These are phyloP conservation scores for Diatrype stigma DNA, from an alignment of 2,329 filamentous ascomycete species.

Conservation along the genomic window DNA sequence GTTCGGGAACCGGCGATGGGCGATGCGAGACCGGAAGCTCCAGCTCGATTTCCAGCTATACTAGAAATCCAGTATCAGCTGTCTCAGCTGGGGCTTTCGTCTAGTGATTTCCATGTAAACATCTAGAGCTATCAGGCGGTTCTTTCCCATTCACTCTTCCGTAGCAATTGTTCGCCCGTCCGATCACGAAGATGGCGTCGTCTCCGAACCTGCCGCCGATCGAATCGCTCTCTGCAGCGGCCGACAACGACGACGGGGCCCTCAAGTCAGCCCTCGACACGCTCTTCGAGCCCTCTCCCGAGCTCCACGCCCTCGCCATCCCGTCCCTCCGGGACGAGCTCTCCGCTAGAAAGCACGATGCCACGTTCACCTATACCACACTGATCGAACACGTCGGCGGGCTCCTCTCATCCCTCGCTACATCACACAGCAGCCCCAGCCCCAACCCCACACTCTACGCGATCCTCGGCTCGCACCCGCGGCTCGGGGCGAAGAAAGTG, in stretches of 20 bases:
- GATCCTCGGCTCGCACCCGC: constrained; percentile 77
- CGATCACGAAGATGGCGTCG: constrained; percentile 1
- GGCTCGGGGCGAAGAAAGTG: constrained; percentile 75
- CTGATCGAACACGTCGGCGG: constrained; percentile 64
- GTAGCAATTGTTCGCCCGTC: no score
- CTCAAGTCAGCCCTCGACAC: constrained; percentile 63
- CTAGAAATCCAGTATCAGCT: background rate
- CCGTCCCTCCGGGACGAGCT: constrained; percentile 53
- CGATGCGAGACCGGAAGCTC: no score
- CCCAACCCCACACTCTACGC: constrained; percentile 57
- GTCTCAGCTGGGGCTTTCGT: no score
- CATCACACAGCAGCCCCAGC: constrained; percentile 40
- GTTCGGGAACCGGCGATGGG: no score
- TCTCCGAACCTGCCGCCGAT: constrained; percentile 51
- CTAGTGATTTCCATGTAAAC: no score
- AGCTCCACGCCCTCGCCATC: constrained; percentile 68
- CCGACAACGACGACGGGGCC: constrained; percentile 48
- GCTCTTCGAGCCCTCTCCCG: constrained; percentile 78
- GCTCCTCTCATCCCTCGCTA: constrained; percentile 57
- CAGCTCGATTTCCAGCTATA: no score
- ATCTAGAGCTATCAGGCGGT: no score
- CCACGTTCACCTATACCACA: constrained; percentile 60
- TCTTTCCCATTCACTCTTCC: no score
- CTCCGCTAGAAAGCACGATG: constrained; percentile 26
- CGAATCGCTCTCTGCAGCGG: constrained; percentile 49